phyloP scores from a whole-genome alignment of 2,329 filamentous ascomycete species.

The Hypomyces perniciosus region DNA sequence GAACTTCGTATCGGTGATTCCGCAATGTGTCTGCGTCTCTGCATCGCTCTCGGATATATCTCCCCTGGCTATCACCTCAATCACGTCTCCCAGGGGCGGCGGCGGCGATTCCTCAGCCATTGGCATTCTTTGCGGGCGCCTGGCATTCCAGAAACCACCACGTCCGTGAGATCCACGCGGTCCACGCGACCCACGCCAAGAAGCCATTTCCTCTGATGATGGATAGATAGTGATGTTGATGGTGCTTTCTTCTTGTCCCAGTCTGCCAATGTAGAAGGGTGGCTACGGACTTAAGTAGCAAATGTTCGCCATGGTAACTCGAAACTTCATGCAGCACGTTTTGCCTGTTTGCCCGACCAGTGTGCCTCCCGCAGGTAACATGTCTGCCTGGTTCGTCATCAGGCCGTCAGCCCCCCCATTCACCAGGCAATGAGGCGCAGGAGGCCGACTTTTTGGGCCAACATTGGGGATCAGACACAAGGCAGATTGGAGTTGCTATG shows the following conservation, averaged over 20 bases:
- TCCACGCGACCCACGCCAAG: neutral
- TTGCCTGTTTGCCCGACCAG: too few relatives aligned
- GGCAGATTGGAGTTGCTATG: neutral
- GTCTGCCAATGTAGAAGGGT: too few relatives aligned
- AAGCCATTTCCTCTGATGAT: neutral
- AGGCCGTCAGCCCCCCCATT: too few relatives aligned
- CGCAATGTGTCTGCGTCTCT: neutral
- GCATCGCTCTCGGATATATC: neutral
- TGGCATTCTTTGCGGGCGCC: neutral
- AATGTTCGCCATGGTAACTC: too few relatives aligned
- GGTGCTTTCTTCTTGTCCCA: too few relatives aligned
- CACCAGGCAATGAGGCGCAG: too few relatives aligned
- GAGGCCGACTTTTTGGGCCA: neutral
- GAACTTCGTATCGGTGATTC: constrained; percentile 32
- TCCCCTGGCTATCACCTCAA: constrained; percentile 16
- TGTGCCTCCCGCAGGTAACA: too few relatives aligned
- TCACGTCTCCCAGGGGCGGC: constrained; percentile 19
- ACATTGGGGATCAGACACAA: neutral
- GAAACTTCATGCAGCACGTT: too few relatives aligned
- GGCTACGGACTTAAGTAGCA: too few relatives aligned
- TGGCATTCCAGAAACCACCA: neutral
- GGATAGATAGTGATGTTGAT: too few relatives aligned
- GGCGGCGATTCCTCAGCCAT: constrained; percentile 9
- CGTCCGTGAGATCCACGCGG: neutral
- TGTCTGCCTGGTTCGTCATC: too few relatives aligned